A percentile compares a stretch with the other conserved stretches of the same genome.
Conservation (phyloP, 257 asterid species). For the Gentiana straminea region DNA sequence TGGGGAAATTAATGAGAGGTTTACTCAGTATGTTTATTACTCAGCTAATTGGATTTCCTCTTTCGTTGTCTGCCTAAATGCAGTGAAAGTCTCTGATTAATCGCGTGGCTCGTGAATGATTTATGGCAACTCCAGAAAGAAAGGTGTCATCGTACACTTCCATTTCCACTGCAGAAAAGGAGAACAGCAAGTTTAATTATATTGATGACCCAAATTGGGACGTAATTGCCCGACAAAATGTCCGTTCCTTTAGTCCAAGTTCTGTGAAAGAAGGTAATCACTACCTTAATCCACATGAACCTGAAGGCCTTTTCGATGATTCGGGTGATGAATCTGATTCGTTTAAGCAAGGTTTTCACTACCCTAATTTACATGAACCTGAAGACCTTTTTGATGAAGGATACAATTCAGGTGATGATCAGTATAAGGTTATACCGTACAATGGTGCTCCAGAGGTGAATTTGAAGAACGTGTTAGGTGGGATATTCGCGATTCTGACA, state of each 20-base stretch:
- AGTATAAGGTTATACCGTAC: constrained; percentile 22
- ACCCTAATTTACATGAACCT: constrained; percentile 35
- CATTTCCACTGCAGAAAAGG: constrained; percentile 20
- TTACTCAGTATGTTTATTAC: too few relatives aligned
- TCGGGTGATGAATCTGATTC: constrained; percentile 16
- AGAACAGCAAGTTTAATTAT: constrained; percentile 17
- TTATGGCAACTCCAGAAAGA: constrained; percentile 25
- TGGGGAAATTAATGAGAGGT: too few relatives aligned
- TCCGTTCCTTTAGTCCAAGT: constrained; percentile 6
- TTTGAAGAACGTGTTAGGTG: constrained; percentile 71
- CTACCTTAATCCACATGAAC: constrained; percentile 37
- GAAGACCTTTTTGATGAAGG: constrained; percentile 36
- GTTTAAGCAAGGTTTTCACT: constrained; percentile 28
- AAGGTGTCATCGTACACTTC: constrained; percentile 27
- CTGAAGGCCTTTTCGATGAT: constrained; percentile 46
- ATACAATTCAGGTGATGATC: constrained; percentile 47
- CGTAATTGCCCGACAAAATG: constrained; percentile 11
- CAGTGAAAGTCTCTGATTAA: too few relatives aligned
- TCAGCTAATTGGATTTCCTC: too few relatives aligned
- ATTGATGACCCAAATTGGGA: constrained; percentile 32
- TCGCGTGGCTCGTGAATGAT: constrained; percentile 8
- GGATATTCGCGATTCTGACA: constrained; percentile 62
- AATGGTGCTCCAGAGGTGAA: constrained; percentile 76
- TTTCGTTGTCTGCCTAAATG: too few relatives aligned
- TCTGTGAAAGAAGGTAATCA: constrained; percentile 25